These are phyloP conservation scores for Elsinoe batatas DNA, from an alignment of 2,329 filamentous ascomycete species.

Conservation along the genomic window DNA sequence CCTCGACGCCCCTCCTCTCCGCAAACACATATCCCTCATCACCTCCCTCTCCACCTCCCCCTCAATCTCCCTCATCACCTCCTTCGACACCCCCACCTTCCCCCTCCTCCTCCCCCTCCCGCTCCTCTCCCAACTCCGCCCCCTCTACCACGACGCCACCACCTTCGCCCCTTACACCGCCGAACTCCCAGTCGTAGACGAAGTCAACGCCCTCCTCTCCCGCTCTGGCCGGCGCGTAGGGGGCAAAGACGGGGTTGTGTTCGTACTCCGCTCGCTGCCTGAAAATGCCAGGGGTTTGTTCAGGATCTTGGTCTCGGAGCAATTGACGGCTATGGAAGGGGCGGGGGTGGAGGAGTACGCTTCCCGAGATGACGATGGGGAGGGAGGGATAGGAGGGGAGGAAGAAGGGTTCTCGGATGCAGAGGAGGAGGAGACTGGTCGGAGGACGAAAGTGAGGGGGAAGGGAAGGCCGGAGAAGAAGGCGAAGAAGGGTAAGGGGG, in stretches of 20 bases:
- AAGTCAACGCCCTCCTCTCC: constrained; percentile 78
- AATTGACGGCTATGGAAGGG: constrained; percentile 51
- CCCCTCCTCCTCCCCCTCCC: constrained; percentile 81
- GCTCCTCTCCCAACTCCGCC: constrained; percentile 71
- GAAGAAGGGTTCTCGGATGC: constrained; percentile 12
- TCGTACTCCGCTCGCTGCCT: constrained; percentile 79
- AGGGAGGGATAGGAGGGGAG: constrained; percentile 3
- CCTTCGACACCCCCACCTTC: constrained; percentile 81
- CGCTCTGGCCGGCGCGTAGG: constrained; percentile 69
- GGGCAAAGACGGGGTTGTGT: constrained; percentile 83
- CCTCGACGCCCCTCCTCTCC: constrained; percentile 69
- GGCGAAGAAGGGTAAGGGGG: constrained; percentile 12
- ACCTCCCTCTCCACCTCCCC: constrained; percentile 67
- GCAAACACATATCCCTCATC: constrained; percentile 65
- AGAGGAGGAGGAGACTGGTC: constrained; percentile 16
- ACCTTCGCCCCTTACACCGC: constrained; percentile 67
- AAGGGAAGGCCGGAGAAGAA: constrained; percentile 20
- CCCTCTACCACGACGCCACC: constrained; percentile 88
- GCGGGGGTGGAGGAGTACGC: constrained; percentile 21
- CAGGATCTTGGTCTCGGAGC: constrained; percentile 71
- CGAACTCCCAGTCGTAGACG: constrained; percentile 78
- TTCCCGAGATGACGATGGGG: neutral
- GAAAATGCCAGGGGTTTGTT: constrained; percentile 89
- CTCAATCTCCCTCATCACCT: constrained; percentile 62
- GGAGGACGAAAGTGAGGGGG: constrained; percentile 19